Evolutionary conservation across 345 rosid species (phyloP).

Genomic region (Euphorbia pulcherrima): DNA sequence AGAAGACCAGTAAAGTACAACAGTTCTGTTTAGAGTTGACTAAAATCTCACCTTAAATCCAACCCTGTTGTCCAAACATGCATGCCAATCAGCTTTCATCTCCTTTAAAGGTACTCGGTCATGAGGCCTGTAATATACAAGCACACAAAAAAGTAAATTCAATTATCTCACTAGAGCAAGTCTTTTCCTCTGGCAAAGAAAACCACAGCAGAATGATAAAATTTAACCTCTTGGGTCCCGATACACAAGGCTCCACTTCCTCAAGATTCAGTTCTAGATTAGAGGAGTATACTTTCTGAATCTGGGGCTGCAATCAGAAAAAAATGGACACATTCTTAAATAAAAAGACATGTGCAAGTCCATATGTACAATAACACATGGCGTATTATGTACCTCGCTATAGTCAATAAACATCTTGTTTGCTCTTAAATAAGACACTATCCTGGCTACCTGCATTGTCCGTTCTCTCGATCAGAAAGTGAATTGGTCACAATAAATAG

Average conservation of each 20-base stretch:
- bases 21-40: slow-evolving; percentile 1
- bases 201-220: neutral
- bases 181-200: neutral
- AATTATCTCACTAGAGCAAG: neutral
- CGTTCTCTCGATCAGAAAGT: slow-evolving; percentile 18
- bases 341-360: slow-evolving; percentile 5
- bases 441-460: slow-evolving; percentile 59
- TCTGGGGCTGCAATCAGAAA: slow-evolving; percentile 46
- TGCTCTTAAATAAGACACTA: slow-evolving; percentile 81
- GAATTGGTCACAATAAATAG: neutral
- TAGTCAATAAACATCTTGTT: slow-evolving; percentile 91
- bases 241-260: slow-evolving; percentile 79
- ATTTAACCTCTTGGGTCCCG: slow-evolving; percentile 76
- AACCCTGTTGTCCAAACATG: slow-evolving; percentile 76
- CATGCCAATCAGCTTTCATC: slow-evolving; percentile 94
- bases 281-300: slow-evolving; percentile 60
- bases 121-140: slow-evolving; percentile 60
- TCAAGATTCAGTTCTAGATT: slow-evolving; percentile 64
- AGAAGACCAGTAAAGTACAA: no score
- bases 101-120: slow-evolving; percentile 80
- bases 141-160: neutral
- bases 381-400: slow-evolving; percentile 48
- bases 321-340: slow-evolving; percentile 14
- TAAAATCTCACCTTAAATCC: slow-evolving; percentile 74
- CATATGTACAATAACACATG: neutral